Evolutionary conservation across 1,139 yeast genomes (phyloP).

Genomic region (Debaryomyces sp.): DNA sequence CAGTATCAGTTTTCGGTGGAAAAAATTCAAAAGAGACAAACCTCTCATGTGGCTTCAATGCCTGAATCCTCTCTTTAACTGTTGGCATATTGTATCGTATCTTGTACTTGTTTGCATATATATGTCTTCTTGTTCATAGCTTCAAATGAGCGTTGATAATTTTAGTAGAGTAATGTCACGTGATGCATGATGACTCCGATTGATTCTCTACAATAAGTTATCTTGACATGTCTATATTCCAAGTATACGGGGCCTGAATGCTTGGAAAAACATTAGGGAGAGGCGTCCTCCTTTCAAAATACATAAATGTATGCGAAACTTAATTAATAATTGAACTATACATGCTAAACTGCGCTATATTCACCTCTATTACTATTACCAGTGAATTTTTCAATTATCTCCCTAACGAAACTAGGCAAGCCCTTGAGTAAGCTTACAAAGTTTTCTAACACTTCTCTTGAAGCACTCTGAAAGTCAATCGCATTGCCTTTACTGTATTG

Average conservation of each 20-base stretch:
- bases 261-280: background rate
- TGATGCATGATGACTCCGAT: background rate
- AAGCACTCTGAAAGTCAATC: slow-evolving; percentile 53
- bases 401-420: slow-evolving; percentile 71
- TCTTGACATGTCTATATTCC: background rate
- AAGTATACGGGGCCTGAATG: background rate
- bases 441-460: slow-evolving; percentile 75
- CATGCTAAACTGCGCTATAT: slow-evolving; percentile 76
- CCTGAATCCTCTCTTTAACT: slow-evolving; percentile 57
- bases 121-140: background rate
- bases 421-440: slow-evolving; percentile 60
- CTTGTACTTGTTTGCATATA: background rate
- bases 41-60: slow-evolving; percentile 53
- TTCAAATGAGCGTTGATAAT: slow-evolving; percentile 2
- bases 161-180: slow-evolving; percentile 1
- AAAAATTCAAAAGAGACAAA: slow-evolving; percentile 92
- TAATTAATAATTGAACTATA: slow-evolving; percentile 2
- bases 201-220: background rate
- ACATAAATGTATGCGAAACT: background rate
- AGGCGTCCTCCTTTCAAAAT: background rate
- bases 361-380: slow-evolving; percentile 80
- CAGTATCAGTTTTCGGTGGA: slow-evolving; percentile 94
- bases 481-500: slow-evolving; percentile 58
- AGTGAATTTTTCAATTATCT: slow-evolving; percentile 68
- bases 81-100: slow-evolving; percentile 23